A percentile compares a stretch with the other conserved stretches of the same genome.
These are phyloP conservation scores for Ophiostoma novo-ulmi DNA, from an alignment of 2,329 filamentous ascomycete genomes.

Conservation along the genomic window DNA sequence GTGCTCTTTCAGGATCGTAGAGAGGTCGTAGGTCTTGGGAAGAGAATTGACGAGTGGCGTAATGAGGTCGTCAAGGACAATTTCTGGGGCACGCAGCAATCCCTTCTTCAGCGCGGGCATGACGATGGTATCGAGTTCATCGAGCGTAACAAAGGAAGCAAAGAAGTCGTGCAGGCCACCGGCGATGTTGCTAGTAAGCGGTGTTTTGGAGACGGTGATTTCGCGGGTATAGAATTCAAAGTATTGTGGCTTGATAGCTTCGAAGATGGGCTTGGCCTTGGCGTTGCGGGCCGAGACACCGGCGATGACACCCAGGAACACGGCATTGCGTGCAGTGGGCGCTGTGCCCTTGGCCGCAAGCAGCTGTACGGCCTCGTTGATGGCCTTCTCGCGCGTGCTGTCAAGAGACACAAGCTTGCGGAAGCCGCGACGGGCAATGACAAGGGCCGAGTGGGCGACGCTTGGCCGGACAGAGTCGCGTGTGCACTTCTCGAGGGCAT, in stretches of 20 bases:
- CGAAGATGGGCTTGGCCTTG: slow-evolving; percentile 57
- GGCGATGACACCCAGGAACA: slow-evolving; percentile 78
- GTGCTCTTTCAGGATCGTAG: slow-evolving; percentile 63
- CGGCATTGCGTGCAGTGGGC: slow-evolving; percentile 63
- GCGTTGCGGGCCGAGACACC: slow-evolving; percentile 75
- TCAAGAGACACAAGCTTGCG: slow-evolving; percentile 63
- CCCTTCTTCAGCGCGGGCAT: slow-evolving; percentile 83
- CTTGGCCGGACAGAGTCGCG: slow-evolving; percentile 58
- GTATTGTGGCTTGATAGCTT: slow-evolving; percentile 63
- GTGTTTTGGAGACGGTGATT: slow-evolving; percentile 70
- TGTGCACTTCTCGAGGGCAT: slow-evolving; percentile 72
- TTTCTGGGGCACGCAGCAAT: slow-evolving; percentile 81
- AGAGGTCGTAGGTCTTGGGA: slow-evolving; percentile 67
- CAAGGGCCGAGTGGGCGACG: slow-evolving; percentile 67
- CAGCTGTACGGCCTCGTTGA: slow-evolving; percentile 58
- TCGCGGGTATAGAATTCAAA: slow-evolving; percentile 82
- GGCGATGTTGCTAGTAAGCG: slow-evolving; percentile 66
- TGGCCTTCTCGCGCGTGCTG: slow-evolving; percentile 53
- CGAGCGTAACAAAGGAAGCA: slow-evolving; percentile 61
- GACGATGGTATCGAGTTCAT: slow-evolving; percentile 71
- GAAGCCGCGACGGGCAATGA: slow-evolving; percentile 73
- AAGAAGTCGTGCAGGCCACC: slow-evolving; percentile 79
- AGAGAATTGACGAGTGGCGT: slow-evolving; percentile 67
- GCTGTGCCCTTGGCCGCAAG: slow-evolving; percentile 64
- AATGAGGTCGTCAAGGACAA: slow-evolving; percentile 75